phyloP scores from a whole-genome alignment of 352 stramenopile genomes.

The Peronosclerospora sorghi region DNA sequence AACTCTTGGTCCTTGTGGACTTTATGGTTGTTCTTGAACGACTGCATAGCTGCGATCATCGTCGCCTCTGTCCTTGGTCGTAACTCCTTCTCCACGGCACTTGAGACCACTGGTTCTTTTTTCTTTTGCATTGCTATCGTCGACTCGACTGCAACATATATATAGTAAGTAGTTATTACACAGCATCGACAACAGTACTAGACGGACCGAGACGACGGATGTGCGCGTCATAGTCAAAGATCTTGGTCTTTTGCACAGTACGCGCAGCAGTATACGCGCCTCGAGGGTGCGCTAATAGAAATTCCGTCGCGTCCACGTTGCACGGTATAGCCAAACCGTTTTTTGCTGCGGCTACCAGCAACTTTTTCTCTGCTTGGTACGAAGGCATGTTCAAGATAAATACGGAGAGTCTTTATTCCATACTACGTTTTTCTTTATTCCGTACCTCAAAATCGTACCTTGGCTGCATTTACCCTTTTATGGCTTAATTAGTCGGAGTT shows the following conservation, averaged over 20 bases:
- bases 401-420: too few relatives aligned
- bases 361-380: slow-evolving; percentile 12
- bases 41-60: slow-evolving; percentile 51
- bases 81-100: slow-evolving; percentile 31
- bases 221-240: slow-evolving; percentile 77
- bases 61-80: slow-evolving; percentile 48
- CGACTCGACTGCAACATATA: slow-evolving; percentile 43
- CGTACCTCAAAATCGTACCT: too few relatives aligned
- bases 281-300: slow-evolving; percentile 49
- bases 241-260: slow-evolving; percentile 56
- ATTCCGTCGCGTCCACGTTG: slow-evolving; percentile 47
- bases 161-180: not conserved
- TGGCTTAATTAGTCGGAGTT: too few relatives aligned
- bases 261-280: slow-evolving; percentile 65
- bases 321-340: slow-evolving; percentile 61
- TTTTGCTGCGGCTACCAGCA: slow-evolving; percentile 48
- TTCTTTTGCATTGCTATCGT: slow-evolving; percentile 50
- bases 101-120: slow-evolving; percentile 7
- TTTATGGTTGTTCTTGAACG: slow-evolving; percentile 39
- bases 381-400: too few relatives aligned
- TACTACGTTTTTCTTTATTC: too few relatives aligned
- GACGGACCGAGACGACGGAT: slow-evolving; percentile 57
- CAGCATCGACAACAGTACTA: not conserved
- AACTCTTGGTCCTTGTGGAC: slow-evolving; percentile 48
- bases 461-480: too few relatives aligned